Base-by-base conservation (phyloP, 2,329 filamentous ascomycete genomes). In the Cladosporium cucumerinum region DNA sequence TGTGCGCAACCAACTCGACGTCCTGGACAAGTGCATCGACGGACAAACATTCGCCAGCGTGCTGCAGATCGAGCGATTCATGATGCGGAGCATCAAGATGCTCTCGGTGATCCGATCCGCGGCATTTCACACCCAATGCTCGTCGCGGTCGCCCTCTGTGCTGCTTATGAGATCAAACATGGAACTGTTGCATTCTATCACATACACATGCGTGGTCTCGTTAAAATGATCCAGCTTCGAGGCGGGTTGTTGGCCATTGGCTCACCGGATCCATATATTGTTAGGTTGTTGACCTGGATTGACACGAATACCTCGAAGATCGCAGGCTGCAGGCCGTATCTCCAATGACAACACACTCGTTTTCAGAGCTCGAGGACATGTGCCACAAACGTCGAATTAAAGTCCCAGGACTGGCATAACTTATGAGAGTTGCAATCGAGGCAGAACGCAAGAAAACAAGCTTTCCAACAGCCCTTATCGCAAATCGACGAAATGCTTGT, bases 171-270 rank as follows among this genome's bases (percentile, higher is more conserved):
- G 51, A 51, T 69, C 28, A 63, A 65, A 28, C 66, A 66, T 34
- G 57, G 59, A 7, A 54, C 52, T n/a, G 32, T 57, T 1, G 21
- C 58, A 18, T 63, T 36, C 14, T 70, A 67, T 23, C 55, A 65
- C 16, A 48, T 65, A 21, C 68, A 70, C 34, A 67, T 69, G 65
- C 14, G 23, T n/a, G 68, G 67, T 1, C 32, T 70, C 14, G 59
- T 67, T 1, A 32, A 59, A n/a, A 59, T 69, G 64, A 43, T 67
- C 23, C 55, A 63, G 6, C 18, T 67, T n/a, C 61, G 68, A 7
- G 66, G 66, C 7, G 68, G 68, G 5, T 32, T 69, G 5, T 14
- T 30, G 10, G 54, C 62, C 12, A 60, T 70, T 18, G 61, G 61
- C 0, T 48, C 26, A 1, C 34, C 25, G 6, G 64, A 67, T 54